These are phyloP conservation scores for Candida succiphila DNA, from an alignment of 805 yeast genomes.

Conservation along the genomic window DNA sequence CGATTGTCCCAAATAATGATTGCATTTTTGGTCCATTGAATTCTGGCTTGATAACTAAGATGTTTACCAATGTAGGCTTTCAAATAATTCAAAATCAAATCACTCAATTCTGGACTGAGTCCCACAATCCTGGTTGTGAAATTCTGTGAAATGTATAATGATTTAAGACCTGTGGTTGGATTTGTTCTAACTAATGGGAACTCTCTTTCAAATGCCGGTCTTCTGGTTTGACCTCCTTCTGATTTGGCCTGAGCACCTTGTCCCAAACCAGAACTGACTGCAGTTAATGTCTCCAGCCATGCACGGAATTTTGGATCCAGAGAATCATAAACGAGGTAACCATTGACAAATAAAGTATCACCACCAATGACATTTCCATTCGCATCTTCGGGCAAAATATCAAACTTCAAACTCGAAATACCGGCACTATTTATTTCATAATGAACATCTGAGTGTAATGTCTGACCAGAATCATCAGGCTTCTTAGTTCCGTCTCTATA, in stretches of 20 bases:
- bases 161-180: too few relatives aligned
- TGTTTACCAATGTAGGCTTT: slow-evolving; percentile 34
- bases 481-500: slow-evolving; percentile 27
- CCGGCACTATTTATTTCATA: slow-evolving; percentile 62
- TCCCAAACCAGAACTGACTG: too few relatives aligned
- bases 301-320: slow-evolving; percentile 36
- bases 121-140: slow-evolving; percentile 57
- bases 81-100: slow-evolving; percentile 41
- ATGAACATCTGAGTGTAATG: slow-evolving; percentile 45
- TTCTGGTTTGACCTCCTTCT: too few relatives aligned
- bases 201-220: too few relatives aligned
- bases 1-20: slow-evolving; percentile 70
- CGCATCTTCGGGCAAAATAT: slow-evolving; percentile 30
- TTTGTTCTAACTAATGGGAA: too few relatives aligned
- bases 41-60: slow-evolving; percentile 38
- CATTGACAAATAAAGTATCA: slow-evolving; percentile 34
- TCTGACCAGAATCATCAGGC: slow-evolving; percentile 10
- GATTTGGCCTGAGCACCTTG: too few relatives aligned
- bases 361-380: slow-evolving; percentile 34
- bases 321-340: slow-evolving; percentile 35
- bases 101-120: slow-evolving; percentile 56
- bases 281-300: slow-evolving; percentile 29
- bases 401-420: slow-evolving; percentile 36
- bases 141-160: slow-evolving; percentile 42
- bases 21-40: slow-evolving; percentile 52